These are phyloP conservation scores for Pseudogymnoascus sp. DNA, from an alignment of 2,329 filamentous ascomycete genomes.

Conservation along the genomic window DNA sequence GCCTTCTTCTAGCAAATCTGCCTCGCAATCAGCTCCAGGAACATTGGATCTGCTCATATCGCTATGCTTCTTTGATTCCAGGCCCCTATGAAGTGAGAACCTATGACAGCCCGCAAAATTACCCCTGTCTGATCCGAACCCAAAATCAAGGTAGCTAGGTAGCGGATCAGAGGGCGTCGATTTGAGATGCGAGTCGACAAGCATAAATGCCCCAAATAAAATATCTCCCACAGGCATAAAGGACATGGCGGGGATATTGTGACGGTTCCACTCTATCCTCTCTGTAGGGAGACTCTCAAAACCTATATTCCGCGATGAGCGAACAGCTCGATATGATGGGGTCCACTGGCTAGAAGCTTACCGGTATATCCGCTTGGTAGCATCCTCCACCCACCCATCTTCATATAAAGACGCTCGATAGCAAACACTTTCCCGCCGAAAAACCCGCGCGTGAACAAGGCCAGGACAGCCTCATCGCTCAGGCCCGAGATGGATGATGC, in stretches of 20 bases:
- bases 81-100: background rate
- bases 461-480: constrained; percentile 15
- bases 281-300: background rate
- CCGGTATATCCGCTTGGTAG: background rate
- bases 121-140: background rate
- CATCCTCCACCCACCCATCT: background rate
- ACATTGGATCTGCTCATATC: background rate
- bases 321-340: background rate
- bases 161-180: background rate
- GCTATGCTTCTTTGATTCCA: background rate
- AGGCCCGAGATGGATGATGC: constrained; percentile 7
- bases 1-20: background rate
- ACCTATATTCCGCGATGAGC: background rate
- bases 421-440: constrained; percentile 16
- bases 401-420: constrained; percentile 12
- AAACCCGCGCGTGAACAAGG: constrained; percentile 15
- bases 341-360: background rate
- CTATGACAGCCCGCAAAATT: background rate
- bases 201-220: background rate
- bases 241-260: background rate
- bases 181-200: constrained; percentile 1
- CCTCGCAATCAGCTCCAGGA: background rate
- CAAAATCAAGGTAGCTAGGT: constrained; percentile 1
- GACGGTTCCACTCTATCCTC: background rate
- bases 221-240: constrained; percentile 3